Base-by-base conservation (phyloP, 371 early-diverging fungal species). In the Actinomortierella wolfii region DNA sequence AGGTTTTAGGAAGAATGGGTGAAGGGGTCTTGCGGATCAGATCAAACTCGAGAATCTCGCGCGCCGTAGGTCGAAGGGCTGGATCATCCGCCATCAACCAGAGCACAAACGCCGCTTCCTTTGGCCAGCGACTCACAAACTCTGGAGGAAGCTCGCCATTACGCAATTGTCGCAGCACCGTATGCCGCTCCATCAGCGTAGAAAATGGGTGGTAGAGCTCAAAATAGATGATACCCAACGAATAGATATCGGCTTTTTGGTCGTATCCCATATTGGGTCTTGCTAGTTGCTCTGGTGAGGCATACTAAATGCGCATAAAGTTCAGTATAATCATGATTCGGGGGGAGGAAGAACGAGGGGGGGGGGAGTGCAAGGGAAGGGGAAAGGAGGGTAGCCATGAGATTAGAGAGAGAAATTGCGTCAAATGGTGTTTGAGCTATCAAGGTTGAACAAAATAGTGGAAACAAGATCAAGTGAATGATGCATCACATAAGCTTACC, bases 271-370 rank as follows among this genome's bases (percentile, higher is more conserved):
- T 60, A 5, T 83, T 78, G 3, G 81, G 81, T 28, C 76, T 67
- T 6, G 84, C 83, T 24, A 96, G 77, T 74, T 96, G 96, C 77
- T 97, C 97, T 0, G 97, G 97, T 0, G 97, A 93, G 18, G 95
- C 95, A 65, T 97, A 97, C 82, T 88, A 63, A 18, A 34, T 8
- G 50, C 20, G n/a, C n/a, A n/a, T n/a, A n/a, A n/a, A n/a, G n/a
- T n/a, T n/a, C n/a, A n/a, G n/a, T n/a, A n/a, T n/a, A n/a, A n/a
- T n/a, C n/a, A n/a, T n/a, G n/a, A n/a, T n/a, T n/a, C n/a, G 17
- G 52, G 40, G 29, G 15, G 18, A 56, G 8, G 29, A 26, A 34
- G 45, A 20, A 55, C 28, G 54, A 46, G 39, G 14, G 44, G 3
- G 34, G n/a, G 18, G 20, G 24, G 24, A 8, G 3, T 9, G 9